These are phyloP conservation scores for Chlamydomonas reinhardtii DNA, from an alignment of 163 green algal species.

Conservation along the genomic window DNA sequence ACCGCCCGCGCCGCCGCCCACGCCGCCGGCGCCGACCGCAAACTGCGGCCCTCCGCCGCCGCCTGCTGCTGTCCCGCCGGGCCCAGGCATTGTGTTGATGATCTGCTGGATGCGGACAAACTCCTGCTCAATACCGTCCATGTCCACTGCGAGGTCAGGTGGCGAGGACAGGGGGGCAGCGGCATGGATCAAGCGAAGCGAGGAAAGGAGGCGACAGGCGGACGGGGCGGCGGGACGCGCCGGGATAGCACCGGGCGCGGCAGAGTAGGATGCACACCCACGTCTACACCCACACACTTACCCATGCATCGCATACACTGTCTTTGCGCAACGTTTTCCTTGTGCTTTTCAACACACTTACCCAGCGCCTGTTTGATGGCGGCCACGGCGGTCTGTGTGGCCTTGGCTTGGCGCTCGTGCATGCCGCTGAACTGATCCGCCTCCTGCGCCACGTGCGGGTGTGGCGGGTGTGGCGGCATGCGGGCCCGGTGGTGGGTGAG, in stretches of 20 bases:
- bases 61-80: not conserved
- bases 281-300: no score
- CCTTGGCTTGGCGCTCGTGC: conserved; percentile 22
- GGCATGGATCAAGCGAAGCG: not conserved
- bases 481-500: not conserved
- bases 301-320: no score
- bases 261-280: no score
- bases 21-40: no score
- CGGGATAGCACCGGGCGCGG: no score
- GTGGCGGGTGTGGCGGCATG: not conserved
- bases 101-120: not conserved
- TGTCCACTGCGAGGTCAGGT: conserved; percentile 2
- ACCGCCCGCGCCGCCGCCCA: no score
- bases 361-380: conserved; percentile 29
- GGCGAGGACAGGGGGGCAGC: no score
- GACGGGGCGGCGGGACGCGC: no score
- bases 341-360: not conserved
- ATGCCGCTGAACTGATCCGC: conserved; percentile 30
- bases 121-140: conserved; percentile 28
- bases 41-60: not conserved
- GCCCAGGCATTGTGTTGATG: not conserved
- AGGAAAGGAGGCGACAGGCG: no score
- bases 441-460: conserved; percentile 10
- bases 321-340: no score
- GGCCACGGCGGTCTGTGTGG: not conserved